Evolutionary conservation across 176 grass and related monocot genomes (phyloP), one percentile per base, ranked within the genome.

Genomic region (Lolium perenne): DNA sequence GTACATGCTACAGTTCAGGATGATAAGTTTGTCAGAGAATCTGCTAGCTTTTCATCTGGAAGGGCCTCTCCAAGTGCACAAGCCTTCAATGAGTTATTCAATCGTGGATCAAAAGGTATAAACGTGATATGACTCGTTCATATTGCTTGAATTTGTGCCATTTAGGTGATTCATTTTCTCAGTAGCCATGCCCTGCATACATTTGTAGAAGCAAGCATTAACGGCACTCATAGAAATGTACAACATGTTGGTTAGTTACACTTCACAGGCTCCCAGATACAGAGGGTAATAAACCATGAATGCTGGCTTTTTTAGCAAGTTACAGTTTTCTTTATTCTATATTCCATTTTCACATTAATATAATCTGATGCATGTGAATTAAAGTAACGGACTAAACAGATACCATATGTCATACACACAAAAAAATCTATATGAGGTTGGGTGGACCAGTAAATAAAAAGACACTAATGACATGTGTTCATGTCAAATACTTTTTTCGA

Each of bases 11-110:
- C 85, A 94, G 92, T 94, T 23, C 81, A 91, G 74, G 89, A 74
- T 4, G 49, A 91, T 68, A 69, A 82, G 20, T 91, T 94, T 89
- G 89, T 94, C 10, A 92, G 88, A 91, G 90, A 92, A 82, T 65
- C 88, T 70, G 81, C 93, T 57, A 88, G 50, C 46, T 95, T 88
- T 77, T 95, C 93, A 45, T 95, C 90, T 57, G 80, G 87, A 55
- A 85, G 88, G 49, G 55, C 49, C 1, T n/a, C 70, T 84, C 83
- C 78, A 83, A 63, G 74, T 10, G 71, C 81, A 45, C 71, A 71
- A 74, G 87, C 66, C 58, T 89, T 89, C 72, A 89, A 70, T 76
- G 84, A 89, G 29, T 62, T 87, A 13, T 83, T 91, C 75, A 54
- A 76, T 38, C 84, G 87, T 79, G 74, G 57, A 25, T 58, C 80